These are phyloP conservation scores for Alnus glutinosa DNA, from an alignment of 306 rosid genomes.

Conservation along the genomic window DNA sequence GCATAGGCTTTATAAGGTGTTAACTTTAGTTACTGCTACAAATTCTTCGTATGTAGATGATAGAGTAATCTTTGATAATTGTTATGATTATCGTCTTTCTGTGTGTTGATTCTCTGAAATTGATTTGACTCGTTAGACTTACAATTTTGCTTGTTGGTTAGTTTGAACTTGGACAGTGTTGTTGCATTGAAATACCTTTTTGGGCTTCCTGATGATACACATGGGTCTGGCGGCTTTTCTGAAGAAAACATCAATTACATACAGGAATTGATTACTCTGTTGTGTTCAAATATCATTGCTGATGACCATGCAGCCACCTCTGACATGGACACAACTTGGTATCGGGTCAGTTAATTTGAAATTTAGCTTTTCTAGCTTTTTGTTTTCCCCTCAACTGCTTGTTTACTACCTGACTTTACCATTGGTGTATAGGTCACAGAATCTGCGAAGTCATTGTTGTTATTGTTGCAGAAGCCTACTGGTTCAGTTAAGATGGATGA, in stretches of 20 bases:
- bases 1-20: neutral
- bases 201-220: constrained; percentile 66
- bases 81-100: neutral
- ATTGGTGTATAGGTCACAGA: constrained; percentile 63
- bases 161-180: constrained; percentile 74
- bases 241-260: constrained; percentile 64
- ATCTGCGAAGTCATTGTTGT: constrained; percentile 54
- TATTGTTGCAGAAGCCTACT: constrained; percentile 62
- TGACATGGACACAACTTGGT: constrained; percentile 48
- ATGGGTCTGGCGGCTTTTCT: constrained; percentile 50
- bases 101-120: constrained; percentile 11
- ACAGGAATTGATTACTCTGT: constrained; percentile 50
- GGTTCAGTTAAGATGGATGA: constrained; percentile 52
- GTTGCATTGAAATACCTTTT: constrained; percentile 68
- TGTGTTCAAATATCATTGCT: constrained; percentile 51
- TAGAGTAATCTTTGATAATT: neutral
- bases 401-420: constrained; percentile 31
- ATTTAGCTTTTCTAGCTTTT: constrained; percentile 6
- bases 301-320: constrained; percentile 51
- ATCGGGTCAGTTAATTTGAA: constrained; percentile 53
- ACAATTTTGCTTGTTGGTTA: constrained; percentile 54
- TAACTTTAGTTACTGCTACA: constrained; percentile 1
- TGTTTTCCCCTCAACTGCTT: constrained; percentile 13
- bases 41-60: neutral
- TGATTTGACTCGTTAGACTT: constrained; percentile 31